Percentiles rank a stretch among this genome's conserved stretches.
These are phyloP conservation scores for Cercospora nicotianae DNA, from an alignment of 2,329 filamentous ascomycete genomes.

Conservation along the genomic window DNA sequence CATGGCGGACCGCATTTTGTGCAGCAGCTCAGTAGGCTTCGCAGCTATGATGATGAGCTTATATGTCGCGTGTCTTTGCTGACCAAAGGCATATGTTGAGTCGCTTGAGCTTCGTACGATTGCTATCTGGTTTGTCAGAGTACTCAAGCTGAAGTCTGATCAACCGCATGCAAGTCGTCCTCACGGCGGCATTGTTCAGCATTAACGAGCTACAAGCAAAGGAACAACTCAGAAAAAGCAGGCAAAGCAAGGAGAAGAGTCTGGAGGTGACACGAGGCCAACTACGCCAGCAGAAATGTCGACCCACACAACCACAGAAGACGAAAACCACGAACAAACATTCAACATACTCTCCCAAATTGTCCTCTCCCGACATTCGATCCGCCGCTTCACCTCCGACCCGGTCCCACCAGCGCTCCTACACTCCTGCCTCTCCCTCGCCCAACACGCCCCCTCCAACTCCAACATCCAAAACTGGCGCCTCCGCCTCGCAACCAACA, in stretches of 20 bases:
- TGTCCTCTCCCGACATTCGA: slow-evolving; percentile 19
- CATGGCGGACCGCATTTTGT: background rate
- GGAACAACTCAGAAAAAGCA: background rate
- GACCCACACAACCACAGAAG: background rate
- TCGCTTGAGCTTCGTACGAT: too few species aligned
- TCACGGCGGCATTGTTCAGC: background rate
- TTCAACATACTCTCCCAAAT: background rate
- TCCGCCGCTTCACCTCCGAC: slow-evolving; percentile 19
- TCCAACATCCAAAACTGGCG: slow-evolving; percentile 28
- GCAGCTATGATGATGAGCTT: background rate
- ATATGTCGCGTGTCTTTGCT: background rate
- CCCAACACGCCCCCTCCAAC: slow-evolving; percentile 26
- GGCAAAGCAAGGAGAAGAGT: background rate
- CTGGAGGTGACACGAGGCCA: background rate
- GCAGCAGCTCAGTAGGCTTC: background rate
- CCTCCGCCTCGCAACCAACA: slow-evolving; percentile 21
- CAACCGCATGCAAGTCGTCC: background rate
- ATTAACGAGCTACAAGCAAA: background rate
- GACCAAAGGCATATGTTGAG: too few species aligned
- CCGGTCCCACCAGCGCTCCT: slow-evolving; percentile 18
- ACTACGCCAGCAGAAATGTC: background rate
- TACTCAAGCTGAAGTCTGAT: too few species aligned
- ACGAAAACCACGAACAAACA: background rate
- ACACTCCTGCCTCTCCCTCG: slow-evolving; percentile 18
- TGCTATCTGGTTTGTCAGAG: too few species aligned